Conservation (phyloP, 2,329 filamentous ascomycete species). For the Penicillium paneum region DNA sequence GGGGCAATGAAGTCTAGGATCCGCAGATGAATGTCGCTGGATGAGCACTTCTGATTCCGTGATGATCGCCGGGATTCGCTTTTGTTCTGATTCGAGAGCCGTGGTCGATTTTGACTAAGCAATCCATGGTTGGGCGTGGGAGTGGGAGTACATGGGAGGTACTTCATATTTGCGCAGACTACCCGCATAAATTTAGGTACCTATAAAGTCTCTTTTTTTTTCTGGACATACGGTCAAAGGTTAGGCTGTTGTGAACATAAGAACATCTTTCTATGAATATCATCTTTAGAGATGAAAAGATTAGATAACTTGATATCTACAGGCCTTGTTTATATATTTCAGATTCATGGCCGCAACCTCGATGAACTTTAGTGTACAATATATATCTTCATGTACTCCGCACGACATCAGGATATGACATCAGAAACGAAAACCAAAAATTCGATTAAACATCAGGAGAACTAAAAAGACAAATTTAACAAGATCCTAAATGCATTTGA, state of each 20-base stretch:
- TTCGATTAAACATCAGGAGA: too few species aligned
- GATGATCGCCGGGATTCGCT: constrained; percentile 33
- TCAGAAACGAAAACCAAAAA: not conserved
- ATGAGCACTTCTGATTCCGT: constrained; percentile 26
- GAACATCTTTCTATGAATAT: not conserved
- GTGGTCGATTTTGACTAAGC: constrained; percentile 25
- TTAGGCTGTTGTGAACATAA: not conserved
- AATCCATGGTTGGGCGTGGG: not conserved
- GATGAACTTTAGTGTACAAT: not conserved
- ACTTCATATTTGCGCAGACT: not conserved
- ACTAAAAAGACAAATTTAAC: not conserved
- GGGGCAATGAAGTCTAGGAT: constrained; percentile 1
- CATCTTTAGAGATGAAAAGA: not conserved
- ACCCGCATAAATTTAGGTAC: not conserved
- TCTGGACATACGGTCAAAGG: not conserved
- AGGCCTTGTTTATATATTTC: not conserved
- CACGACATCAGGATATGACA: not conserved
- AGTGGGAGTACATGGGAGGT: not conserved
- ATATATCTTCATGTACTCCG: not conserved
- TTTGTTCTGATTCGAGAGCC: constrained; percentile 9
- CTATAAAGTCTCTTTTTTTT: not conserved
- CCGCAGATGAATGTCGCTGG: not conserved
- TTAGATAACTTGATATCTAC: not conserved
- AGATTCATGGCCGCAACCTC: not conserved
- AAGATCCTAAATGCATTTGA: constrained; percentile 11